Percentiles rank a stretch among this genome's conserved stretches.
Conservation (phyloP, 192 early-diverging fungal genomes). For the Diversispora eburnea region DNA sequence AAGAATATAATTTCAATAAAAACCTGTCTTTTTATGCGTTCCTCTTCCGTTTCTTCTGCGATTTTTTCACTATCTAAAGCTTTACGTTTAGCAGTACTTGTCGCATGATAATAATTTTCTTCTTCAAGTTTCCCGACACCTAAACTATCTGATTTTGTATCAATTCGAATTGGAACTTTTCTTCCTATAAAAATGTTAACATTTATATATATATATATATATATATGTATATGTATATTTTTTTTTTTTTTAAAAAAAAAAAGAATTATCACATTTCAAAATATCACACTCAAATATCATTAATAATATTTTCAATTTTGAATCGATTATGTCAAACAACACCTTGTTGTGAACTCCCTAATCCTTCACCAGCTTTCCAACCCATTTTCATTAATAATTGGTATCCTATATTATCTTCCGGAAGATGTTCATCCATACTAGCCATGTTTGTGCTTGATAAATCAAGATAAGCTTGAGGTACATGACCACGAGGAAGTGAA, state of each 20-base stretch:
- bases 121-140: slow-evolving; percentile 66
- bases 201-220: not conserved
- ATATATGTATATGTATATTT: not conserved
- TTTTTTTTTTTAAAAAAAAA: too few relatives aligned
- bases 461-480: slow-evolving; percentile 26
- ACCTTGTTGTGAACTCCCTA: slow-evolving; percentile 58
- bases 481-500: slow-evolving; percentile 24
- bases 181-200: slow-evolving; percentile 45
- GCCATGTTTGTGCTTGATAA: slow-evolving; percentile 32
- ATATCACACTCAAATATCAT: not conserved
- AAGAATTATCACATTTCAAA: not conserved
- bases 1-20: not conserved
- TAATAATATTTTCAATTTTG: not conserved
- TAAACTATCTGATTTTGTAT: slow-evolving; percentile 56
- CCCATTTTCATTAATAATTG: slow-evolving; percentile 68
- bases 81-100: slow-evolving; percentile 59
- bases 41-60: slow-evolving; percentile 60
- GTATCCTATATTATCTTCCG: slow-evolving; percentile 61
- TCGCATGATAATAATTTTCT: slow-evolving; percentile 49
- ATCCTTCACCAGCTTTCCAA: slow-evolving; percentile 60
- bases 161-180: slow-evolving; percentile 67
- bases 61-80: slow-evolving; percentile 63
- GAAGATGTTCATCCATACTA: slow-evolving; percentile 59
- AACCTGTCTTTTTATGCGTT: slow-evolving; percentile 54
- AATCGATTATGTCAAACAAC: too few relatives aligned